Conservation (phyloP, 2,329 filamentous ascomycete species). For the Trichoderma atroviride region DNA sequence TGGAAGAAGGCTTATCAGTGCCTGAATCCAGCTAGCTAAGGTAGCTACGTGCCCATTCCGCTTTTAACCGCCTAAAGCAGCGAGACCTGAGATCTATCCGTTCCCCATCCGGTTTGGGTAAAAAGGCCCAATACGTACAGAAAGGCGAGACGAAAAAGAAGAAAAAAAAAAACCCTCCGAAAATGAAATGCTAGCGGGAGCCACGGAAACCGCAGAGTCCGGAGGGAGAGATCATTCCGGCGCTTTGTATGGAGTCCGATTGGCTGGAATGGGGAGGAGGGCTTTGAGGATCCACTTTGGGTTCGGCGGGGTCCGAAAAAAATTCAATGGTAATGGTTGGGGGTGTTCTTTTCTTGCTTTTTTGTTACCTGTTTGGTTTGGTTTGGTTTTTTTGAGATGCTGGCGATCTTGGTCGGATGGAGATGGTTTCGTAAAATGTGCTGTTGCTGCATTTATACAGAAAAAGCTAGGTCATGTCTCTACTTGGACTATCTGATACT, state of each 20-base stretch:
- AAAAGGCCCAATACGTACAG: background rate
- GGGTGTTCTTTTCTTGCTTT: background rate
- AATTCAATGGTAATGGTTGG: slow-evolving; percentile 12
- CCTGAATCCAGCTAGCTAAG: background rate
- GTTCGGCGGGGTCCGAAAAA: background rate
- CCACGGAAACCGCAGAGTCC: slow-evolving; percentile 6
- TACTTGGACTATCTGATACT: background rate
- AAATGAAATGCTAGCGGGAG: background rate
- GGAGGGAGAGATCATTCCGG: slow-evolving; percentile 4
- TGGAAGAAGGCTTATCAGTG: background rate
- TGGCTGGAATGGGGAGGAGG: background rate
- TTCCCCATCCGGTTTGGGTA: background rate
- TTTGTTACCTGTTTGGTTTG: background rate
- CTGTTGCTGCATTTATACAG: background rate
- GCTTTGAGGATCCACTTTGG: background rate
- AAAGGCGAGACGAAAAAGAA: background rate
- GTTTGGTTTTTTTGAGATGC: background rate
- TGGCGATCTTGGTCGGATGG: background rate
- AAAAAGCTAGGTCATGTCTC: background rate
- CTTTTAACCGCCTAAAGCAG: background rate
- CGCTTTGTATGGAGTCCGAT: background rate
- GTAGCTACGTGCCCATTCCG: background rate
- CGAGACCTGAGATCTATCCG: background rate
- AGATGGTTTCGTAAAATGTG: background rate
- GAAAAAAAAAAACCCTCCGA: background rate